Evolutionary conservation across 2,329 filamentous ascomycete genomes (phyloP).

Genomic region (Xylariaceae sp.): DNA sequence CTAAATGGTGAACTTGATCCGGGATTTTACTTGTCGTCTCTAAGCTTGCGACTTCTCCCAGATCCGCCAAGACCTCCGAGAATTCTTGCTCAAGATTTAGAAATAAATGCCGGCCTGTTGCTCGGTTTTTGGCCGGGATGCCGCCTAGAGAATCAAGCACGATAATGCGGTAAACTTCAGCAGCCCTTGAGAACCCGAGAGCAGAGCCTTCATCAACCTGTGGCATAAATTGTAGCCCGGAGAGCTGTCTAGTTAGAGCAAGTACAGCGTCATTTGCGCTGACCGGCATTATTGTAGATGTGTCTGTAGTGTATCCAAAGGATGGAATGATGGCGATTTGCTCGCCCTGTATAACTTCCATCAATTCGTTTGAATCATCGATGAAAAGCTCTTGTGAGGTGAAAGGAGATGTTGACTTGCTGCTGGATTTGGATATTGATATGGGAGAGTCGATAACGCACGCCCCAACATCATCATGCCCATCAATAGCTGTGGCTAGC

Average conservation of each 20-base stretch:
- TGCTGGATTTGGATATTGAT: slow-evolving; percentile 34
- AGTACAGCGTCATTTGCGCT: slow-evolving; percentile 63
- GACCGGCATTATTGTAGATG: slow-evolving; percentile 36
- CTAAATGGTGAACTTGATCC: slow-evolving; percentile 41
- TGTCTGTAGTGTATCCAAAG: slow-evolving; percentile 40
- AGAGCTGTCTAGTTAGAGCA: slow-evolving; percentile 72
- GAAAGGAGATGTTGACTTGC: slow-evolving; percentile 29
- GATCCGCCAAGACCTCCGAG: slow-evolving; percentile 59
- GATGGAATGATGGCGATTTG: slow-evolving; percentile 66
- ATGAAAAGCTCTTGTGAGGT: slow-evolving; percentile 36
- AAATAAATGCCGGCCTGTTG: slow-evolving; percentile 71
- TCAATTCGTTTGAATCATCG: slow-evolving; percentile 50
- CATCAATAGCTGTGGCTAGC: slow-evolving; percentile 70
- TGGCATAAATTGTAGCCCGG: slow-evolving; percentile 54
- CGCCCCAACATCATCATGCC: slow-evolving; percentile 63
- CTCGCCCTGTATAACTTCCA: slow-evolving; percentile 63
- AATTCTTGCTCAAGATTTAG: slow-evolving; percentile 94
- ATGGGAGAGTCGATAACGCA: slow-evolving; percentile 60
- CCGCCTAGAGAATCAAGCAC: slow-evolving; percentile 83
- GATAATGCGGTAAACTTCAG: slow-evolving; percentile 73
- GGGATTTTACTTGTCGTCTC: slow-evolving; percentile 28
- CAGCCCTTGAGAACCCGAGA: slow-evolving; percentile 33
- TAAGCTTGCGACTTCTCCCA: slow-evolving; percentile 35
- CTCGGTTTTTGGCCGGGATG: slow-evolving; percentile 63
- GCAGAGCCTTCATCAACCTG: slow-evolving; percentile 38